Evolutionary conservation across 768 basidiomycete genomes (phyloP).

Genomic region (Plicaturopsis crispa): DNA sequence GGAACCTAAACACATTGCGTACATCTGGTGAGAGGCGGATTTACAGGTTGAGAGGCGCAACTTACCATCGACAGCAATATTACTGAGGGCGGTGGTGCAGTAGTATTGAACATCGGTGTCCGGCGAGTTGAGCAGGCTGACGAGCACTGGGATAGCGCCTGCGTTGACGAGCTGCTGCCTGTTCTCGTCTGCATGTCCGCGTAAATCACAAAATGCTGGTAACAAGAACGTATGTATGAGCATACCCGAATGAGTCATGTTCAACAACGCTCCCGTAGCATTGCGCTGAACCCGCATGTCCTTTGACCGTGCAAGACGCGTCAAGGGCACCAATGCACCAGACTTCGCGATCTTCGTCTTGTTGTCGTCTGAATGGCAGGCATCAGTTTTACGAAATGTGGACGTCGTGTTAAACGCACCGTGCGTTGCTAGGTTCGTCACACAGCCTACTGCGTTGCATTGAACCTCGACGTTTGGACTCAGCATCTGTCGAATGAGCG

Average conservation of each 20-base stretch:
- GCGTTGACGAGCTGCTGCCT: conserved; percentile 97
- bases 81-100: conserved; percentile 96
- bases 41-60: conserved; percentile 1
- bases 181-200: conserved; percentile 72
- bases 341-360: conserved; percentile 99
- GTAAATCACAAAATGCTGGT: background rate
- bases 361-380: conserved; percentile 76
- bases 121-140: conserved; percentile 86
- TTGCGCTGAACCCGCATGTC: conserved; percentile 99
- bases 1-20: conserved; percentile 34
- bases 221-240: background rate
- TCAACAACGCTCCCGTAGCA: conserved; percentile 93
- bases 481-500: conserved; percentile 97
- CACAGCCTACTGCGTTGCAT: conserved; percentile 98
- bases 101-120: conserved; percentile 99
- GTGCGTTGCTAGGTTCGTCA: conserved; percentile 97
- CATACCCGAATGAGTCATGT: conserved; percentile 98
- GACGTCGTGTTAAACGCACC: conserved; percentile 43
- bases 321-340: conserved; percentile 95
- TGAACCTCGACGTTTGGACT: conserved; percentile 99
- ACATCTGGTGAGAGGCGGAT: conserved; percentile 1
- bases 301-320: conserved; percentile 91
- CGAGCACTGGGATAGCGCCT: conserved; percentile 95
- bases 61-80: conserved; percentile 93
- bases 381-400: conserved; percentile 7